Base-by-base conservation (phyloP, 176 grass and related monocot genomes). In the Oryza longistaminata region DNA sequence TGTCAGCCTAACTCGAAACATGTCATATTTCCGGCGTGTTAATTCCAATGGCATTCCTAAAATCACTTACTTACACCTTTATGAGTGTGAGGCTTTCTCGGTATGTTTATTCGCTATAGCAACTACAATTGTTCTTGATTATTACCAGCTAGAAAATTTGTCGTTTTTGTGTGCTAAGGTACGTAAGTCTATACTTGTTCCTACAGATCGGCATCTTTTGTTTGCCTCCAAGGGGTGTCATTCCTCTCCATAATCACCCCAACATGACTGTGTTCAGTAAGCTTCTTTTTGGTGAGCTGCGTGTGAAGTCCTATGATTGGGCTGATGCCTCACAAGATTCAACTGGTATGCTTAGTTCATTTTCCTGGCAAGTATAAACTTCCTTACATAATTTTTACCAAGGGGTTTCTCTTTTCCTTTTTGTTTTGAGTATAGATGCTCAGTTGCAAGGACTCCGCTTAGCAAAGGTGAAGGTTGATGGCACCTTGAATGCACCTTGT, bases 231-330 rank as follows among this genome's bases (percentile, higher is more conserved):
- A 83, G 39, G 40, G 93, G 83, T 26, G 82, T 90, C 37, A 94
- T 94, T 74, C 93, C 93, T 62, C 82, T 95, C 27, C 93, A 95
- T 70, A 92, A 92, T 88, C 93, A 95, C 81, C 90, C 93, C 24
- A 82, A 85, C 68, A 95, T 95, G 93, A 95, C 90, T 53, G 90
- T 92, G 44, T 92, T 92, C 68, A 95, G 90, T 83, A 92, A 95
- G 78, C 85, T 95, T 87, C 83, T 95, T 29, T 86, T 92, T 55
- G 93, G 93, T 24, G 78, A 82, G 2, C 85, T 95, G 93, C 78
- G 88, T 70, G 75, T 92, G 7, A 95, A 92, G 50, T 95, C 93
- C 11, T 95, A 95, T 62, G 93, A 92, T 73, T 95, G 93, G 93
- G 88, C 79, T 66, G 81, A 80, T 13, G 61, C 45, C 19, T 70